These are phyloP conservation scores for Astrephomene gubernaculifera DNA, from an alignment of 139 green algal genomes.

Conservation along the genomic window DNA sequence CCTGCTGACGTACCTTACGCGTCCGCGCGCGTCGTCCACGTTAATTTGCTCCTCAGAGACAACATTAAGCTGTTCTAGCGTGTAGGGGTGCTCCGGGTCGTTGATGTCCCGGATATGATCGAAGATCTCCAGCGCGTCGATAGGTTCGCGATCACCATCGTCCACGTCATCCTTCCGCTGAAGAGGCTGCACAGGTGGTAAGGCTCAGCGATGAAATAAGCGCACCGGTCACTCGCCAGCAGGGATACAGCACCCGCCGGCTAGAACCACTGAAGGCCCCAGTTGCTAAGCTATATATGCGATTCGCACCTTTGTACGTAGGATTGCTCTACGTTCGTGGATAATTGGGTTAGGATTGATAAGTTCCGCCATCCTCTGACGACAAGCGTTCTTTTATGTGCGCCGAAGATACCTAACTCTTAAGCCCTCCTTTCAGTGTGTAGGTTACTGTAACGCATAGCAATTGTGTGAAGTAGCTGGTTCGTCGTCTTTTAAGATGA, in stretches of 20 bases:
- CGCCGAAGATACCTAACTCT: too few species aligned
- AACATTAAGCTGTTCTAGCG: conserved; percentile 95
- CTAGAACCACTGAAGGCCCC: background rate
- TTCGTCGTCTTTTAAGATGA: too few species aligned
- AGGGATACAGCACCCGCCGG: background rate
- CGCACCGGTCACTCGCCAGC: background rate
- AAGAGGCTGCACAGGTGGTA: background rate
- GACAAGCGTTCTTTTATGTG: too few species aligned
- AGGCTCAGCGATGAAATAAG: too few species aligned
- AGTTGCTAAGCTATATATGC: too few species aligned
- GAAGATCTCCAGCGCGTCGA: conserved; percentile 79
- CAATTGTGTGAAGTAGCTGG: too few species aligned
- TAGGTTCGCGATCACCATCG: conserved; percentile 72
- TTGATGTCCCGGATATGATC: conserved; percentile 93
- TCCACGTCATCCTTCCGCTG: background rate
- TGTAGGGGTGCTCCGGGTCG: conserved; percentile 98
- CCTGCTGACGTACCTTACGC: conserved; percentile 67
- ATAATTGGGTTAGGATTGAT: conserved; percentile 85
- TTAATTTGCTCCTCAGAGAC: conserved; percentile 81
- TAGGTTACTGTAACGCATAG: too few species aligned
- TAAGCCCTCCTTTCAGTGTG: too few species aligned
- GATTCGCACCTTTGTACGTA: conserved; percentile 38
- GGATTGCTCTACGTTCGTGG: conserved; percentile 60
- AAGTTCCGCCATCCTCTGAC: conserved; percentile 49
- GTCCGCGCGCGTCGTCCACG: conserved; percentile 75